Evolutionary conservation across 2,329 filamentous ascomycete species (phyloP), one percentile per base, ranked within the genome.

Genomic region (Sporothrix curviconia): DNA sequence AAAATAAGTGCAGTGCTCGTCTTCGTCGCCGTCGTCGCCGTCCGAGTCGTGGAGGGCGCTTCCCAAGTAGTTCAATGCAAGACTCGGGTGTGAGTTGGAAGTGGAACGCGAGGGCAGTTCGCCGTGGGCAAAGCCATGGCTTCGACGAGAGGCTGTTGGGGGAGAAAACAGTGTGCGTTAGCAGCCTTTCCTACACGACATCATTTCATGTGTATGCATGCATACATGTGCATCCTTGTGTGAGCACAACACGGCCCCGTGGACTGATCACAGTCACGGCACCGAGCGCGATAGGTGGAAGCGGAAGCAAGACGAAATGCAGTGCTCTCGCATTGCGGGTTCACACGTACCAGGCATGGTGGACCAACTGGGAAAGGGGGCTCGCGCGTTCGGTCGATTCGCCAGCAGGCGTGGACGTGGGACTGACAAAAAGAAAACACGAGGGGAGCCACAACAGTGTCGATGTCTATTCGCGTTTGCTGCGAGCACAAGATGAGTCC

Each of bases 21-120:
- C 22, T 3, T 37, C 37, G 17, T 32, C 39, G 3, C 39, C 55
- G 37, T 44, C 49, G 32, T 57, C 55, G 19, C 17, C 39, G 39
- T 57, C 55, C 9, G 39, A 46, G 12, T 57, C 55, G 34, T 54
- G 30, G 17, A 36, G 2, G 9, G 34, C 30, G 9, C 30, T 22
- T 25, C 30, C 40, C n/a, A 53, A 36, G 24, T 42, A 42, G 30
- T 30, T 28, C 7, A 30, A 37, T 17, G 43, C 17, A 14, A 32
- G n/a, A 14, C 51, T 47, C 4, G 59, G 59, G 11, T 55, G 59
- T 11, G 59, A 60, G 52, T 55, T 58, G 34, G 59, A 60, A 3
- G 59, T 57, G 19, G 59, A 60, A 11, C 59, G 59, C 19, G 59
- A 60, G 2, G 49, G 17, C n/a, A 37, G 40, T 24, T 53, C 49